Percentiles rank a stretch among this genome's conserved stretches.
These are phyloP conservation scores for Phytophthora pistaciae DNA, from an alignment of 352 stramenopile species.

Conservation along the genomic window DNA sequence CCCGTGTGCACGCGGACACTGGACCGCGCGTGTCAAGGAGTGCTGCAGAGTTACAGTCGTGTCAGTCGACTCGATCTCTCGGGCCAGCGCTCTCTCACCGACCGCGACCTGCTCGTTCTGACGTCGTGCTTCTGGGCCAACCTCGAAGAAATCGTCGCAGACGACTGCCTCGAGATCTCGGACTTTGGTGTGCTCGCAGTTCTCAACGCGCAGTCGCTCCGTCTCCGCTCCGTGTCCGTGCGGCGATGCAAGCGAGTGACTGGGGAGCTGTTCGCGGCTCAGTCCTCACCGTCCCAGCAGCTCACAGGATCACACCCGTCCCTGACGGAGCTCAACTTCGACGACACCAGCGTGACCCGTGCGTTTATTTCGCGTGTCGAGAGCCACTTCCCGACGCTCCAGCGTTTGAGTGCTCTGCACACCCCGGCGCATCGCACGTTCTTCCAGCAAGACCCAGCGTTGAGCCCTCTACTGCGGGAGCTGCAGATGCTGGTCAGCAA, in stretches of 20 bases:
- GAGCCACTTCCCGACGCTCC: conserved; percentile 68
- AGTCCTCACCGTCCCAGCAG: conserved; percentile 20
- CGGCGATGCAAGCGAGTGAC: conserved; percentile 84
- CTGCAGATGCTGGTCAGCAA: conserved; percentile 67
- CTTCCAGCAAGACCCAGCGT: conserved; percentile 49
- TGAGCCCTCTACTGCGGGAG: conserved; percentile 42
- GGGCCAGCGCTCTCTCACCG: conserved; percentile 69
- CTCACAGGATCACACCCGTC: conserved; percentile 68
- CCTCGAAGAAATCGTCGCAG: conserved; percentile 67
- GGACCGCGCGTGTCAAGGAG: conserved; percentile 63
- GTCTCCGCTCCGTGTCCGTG: conserved; percentile 69
- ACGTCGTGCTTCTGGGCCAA: conserved; percentile 84
- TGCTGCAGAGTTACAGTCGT: conserved; percentile 74
- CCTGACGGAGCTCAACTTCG: conserved; percentile 63
- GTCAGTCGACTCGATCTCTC: conserved; percentile 75
- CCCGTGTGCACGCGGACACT: conserved; percentile 60
- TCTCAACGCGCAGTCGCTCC: conserved; percentile 85
- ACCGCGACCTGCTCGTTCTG: conserved; percentile 83
- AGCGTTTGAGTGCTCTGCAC: conserved; percentile 66
- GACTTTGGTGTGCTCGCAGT: conserved; percentile 84
- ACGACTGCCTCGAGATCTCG: conserved; percentile 83
- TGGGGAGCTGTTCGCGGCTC: conserved; percentile 51
- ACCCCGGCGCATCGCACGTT: conserved; percentile 77
- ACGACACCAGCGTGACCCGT: conserved; percentile 67
- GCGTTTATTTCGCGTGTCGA: conserved; percentile 62